Base-by-base conservation (phyloP, 768 basidiomycete species). In the Rhizopogon vinicolor region DNA sequence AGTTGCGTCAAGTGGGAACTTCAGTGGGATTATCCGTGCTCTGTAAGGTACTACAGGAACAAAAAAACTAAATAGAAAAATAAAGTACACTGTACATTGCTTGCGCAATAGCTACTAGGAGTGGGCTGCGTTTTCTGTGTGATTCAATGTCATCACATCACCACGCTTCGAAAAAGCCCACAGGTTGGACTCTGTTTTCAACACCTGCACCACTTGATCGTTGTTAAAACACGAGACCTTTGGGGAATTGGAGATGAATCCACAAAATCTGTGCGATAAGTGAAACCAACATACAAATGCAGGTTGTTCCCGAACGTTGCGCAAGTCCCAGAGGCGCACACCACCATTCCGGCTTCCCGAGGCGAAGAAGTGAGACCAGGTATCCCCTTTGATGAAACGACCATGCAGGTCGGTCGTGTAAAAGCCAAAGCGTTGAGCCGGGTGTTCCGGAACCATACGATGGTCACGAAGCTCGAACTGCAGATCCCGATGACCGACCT, bases 391-490 rank as follows among this genome's bases (percentile, higher is more conserved):
- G 49, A 74, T 68, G 44, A 66, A 80, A 50, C 77, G 67, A 18
- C 79, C 79, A 44, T 76, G 75, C 16, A 65, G 63, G 35, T 72
- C 72, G 5, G 57, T 54, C 9, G 68, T 62, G 14, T 57, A 42
- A 55, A 75, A 80, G 5, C 81, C 80, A 59, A 82, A 82, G 31
- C 77, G 67, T 46, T 73, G 68, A 19, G 72, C 74, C 3, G 75
- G 64, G 33, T 58, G 55, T 25, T 59, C 60, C 13, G 75, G 72
- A 10, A 73, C 69, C 37, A 68, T 54, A 16, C 80, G 72, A 57
- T 74, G 69, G 57, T 81, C 81, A 19, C 74, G 78, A n/a, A 80
- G 51, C 60, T 83, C 81, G 51, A 78, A 80, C 56, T 82, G 81
- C 29, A 73, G 68, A 58, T 83, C 81, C 19, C 77, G 67, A 60